These are phyloP conservation scores for Penstemon barbatus DNA, from an alignment of 257 asterid species.

Conservation along the genomic window DNA sequence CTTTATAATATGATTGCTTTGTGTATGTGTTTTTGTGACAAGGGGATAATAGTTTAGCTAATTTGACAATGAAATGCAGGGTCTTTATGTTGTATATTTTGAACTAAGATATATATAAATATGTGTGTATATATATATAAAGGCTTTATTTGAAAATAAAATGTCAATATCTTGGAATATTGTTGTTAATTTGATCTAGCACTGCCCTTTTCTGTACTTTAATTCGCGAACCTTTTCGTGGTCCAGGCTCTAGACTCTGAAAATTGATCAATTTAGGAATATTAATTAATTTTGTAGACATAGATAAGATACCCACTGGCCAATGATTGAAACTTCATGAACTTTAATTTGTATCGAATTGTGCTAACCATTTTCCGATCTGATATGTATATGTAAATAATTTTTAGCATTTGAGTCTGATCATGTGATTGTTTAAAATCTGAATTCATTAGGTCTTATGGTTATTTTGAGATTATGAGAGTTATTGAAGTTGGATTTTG, in stretches of 20 bases:
- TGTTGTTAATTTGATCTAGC: conserved; percentile 27
- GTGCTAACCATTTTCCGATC: neutral
- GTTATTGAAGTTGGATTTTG: conserved; percentile 23
- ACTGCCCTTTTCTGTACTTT: conserved; percentile 23
- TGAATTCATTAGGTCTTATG: neutral
- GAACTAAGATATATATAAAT: too few species aligned
- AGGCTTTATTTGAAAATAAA: neutral
- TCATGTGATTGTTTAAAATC: conserved; percentile 11
- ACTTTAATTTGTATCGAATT: neutral
- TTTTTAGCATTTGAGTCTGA: conserved; percentile 19
- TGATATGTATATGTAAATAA: too few species aligned
- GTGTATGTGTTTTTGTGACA: conserved; percentile 19
- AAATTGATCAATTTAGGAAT: conserved; percentile 30
- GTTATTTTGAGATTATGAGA: neutral
- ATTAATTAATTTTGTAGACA: conserved; percentile 10
- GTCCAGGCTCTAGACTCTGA: conserved; percentile 31
- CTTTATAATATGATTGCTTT: neutral
- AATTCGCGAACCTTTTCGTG: conserved; percentile 39
- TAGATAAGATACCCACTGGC: conserved; percentile 1
- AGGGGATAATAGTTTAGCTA: conserved; percentile 17
- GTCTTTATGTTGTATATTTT: conserved; percentile 21
- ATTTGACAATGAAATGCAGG: conserved; percentile 30
- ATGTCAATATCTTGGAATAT: conserved; percentile 32
- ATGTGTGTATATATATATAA: too few species aligned
- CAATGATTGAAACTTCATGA: neutral